Base-by-base conservation (phyloP, 2,329 filamentous ascomycete species). In the Bretziella fagacearum region DNA sequence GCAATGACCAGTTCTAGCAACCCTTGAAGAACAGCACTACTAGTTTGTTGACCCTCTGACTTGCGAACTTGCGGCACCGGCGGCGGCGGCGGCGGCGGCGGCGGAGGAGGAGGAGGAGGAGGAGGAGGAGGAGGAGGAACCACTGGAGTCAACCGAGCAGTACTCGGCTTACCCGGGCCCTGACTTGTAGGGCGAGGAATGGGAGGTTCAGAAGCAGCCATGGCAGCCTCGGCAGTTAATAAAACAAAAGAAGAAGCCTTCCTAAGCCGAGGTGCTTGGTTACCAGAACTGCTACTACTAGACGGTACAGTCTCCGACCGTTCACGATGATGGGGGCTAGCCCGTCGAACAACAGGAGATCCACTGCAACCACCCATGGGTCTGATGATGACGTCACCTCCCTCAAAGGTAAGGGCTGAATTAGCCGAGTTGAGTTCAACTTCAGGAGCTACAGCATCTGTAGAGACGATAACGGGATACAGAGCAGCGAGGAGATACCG, bases 241-340 rank as follows among this genome's bases (percentile, higher is more conserved):
- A 98, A 71, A 25, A 96, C 79, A 59, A 96, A 98, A 0, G 89
- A 95, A 0, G 89, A 95, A 1, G 84, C 81, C 55, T 87, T 77
- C 27, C 80, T 77, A 22, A 93, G 67, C 17, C 78, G 74, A 5
- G 77, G 74, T 2, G 56, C 33, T 17, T 25, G 18, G 27, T 29
- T 22, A 15, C 27, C 27, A 17, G 36, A 29, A 4, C 22, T 22
- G 15, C 25, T 11, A 10, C 27, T 22, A 22, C 44, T 27, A 27
- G 44, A 17, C 36, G 61, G 65, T 53, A 68, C 67, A 33, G 74
- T 69, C 13, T 66, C 61, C 4, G 47, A 45, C 74, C 59, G 40
- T 60, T 79, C 15, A 77, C 74, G 3, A 20, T 33, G 84, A n/a
- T 87, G 47, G 7, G 48, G 48, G 8, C 36, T 43, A 25, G 48